These are phyloP conservation scores for Colletotrichum eleusines DNA, from an alignment of 2,329 filamentous ascomycete genomes.

Conservation along the genomic window DNA sequence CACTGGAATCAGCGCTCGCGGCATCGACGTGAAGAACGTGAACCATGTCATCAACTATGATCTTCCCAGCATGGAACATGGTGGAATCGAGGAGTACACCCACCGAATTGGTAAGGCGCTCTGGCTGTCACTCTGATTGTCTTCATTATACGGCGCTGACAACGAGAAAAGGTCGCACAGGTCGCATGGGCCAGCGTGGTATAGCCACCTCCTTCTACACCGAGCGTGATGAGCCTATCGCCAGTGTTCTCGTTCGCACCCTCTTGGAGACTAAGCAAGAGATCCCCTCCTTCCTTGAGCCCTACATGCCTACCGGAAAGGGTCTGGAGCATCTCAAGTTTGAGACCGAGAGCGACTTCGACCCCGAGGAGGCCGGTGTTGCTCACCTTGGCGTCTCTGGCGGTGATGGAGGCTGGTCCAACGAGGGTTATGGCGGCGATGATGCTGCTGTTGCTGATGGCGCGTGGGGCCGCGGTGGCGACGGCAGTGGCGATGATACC, in stretches of 20 bases:
- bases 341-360: constrained; percentile 67
- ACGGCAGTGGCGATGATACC: constrained; percentile 32
- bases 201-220: constrained; percentile 92
- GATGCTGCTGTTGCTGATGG: constrained; percentile 40
- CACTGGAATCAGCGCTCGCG: constrained; percentile 88
- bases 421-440: constrained; percentile 37
- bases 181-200: constrained; percentile 89
- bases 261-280: constrained; percentile 83
- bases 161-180: constrained; percentile 76
- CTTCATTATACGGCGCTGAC: background rate
- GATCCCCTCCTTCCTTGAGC: constrained; percentile 84
- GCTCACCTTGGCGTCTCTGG: constrained; percentile 44
- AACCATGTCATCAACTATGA: constrained; percentile 96
- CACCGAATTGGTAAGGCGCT: constrained; percentile 86
- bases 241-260: constrained; percentile 80
- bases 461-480: constrained; percentile 40
- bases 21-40: constrained; percentile 88
- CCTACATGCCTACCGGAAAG: constrained; percentile 67
- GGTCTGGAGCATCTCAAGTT: constrained; percentile 61
- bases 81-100: constrained; percentile 93
- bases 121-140: background rate
- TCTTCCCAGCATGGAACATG: constrained; percentile 77
- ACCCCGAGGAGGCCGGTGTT: constrained; percentile 51
- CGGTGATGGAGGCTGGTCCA: constrained; percentile 40
- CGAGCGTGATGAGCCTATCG: constrained; percentile 79